Conservation (phyloP, 495 filamentous ascomycete species). For the Penicillium malachiteum region DNA sequence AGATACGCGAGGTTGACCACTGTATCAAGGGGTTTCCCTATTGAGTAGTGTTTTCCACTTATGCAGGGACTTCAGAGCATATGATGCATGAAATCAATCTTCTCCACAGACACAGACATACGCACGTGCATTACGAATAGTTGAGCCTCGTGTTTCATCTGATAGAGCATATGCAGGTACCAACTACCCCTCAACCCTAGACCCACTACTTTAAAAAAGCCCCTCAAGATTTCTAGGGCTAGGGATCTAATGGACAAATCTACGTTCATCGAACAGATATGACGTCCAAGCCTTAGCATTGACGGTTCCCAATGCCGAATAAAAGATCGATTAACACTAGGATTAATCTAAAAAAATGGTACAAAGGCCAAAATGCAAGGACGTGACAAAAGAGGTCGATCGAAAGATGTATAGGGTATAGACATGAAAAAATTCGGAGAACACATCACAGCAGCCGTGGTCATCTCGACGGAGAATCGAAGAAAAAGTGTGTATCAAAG, state of each 20-base stretch:
- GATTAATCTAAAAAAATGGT: slow-evolving; percentile 14
- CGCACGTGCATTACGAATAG: background rate
- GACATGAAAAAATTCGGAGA: slow-evolving; percentile 25
- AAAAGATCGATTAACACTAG: slow-evolving; percentile 10
- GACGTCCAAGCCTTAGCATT: slow-evolving; percentile 1
- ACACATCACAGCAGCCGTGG: slow-evolving; percentile 23
- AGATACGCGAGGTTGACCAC: too few relatives aligned
- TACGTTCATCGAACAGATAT: background rate
- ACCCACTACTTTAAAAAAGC: background rate
- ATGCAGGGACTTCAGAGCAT: too few relatives aligned
- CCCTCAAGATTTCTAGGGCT: too few relatives aligned
- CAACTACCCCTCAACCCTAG: background rate
- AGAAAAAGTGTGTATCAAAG: slow-evolving; percentile 15
- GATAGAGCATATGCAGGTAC: background rate
- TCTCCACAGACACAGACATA: too few relatives aligned
- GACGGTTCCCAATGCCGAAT: slow-evolving; percentile 10
- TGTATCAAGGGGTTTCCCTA: too few relatives aligned
- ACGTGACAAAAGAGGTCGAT: slow-evolving; percentile 12
- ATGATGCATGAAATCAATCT: too few relatives aligned
- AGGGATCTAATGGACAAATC: background rate
- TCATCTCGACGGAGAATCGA: slow-evolving; percentile 6
- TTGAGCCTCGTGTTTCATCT: background rate
- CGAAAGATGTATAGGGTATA: slow-evolving; percentile 26
- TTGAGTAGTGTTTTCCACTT: too few relatives aligned
- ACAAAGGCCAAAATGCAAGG: slow-evolving; percentile 8